Evolutionary conservation across 345 rosid genomes (phyloP), one percentile per base, ranked within the genome.

Genomic region (Murraya paniculata): DNA sequence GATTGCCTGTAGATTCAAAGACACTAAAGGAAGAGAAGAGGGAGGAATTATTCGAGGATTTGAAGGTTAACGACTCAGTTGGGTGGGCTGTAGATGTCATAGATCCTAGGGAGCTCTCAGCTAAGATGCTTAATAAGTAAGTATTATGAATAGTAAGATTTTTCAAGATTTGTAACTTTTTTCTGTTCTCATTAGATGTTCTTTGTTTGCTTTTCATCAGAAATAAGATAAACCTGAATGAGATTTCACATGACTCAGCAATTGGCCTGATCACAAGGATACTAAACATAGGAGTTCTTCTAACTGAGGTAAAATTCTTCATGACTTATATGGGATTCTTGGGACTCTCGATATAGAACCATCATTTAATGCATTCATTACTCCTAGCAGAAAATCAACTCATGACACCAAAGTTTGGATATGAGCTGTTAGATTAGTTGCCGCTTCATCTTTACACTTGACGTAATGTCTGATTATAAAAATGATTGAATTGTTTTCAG

Each of bases 21-120:
- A 94, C 94, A n/a, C 82, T 96, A 9, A 96, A 94, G 83, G 97
- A 96, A 80, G 98, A 94, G 71, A 94, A 92, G 84, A 88, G 98
- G 87, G 98, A 96, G 84, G 95, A 89, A 27, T 76, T 94, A 58
- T 96, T 89, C 70, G 99, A 91, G 83, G 84, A 48, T 53, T 80
- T 94, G 59, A 92, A 96, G 88, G 90, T 84, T 56, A 83, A 92
- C 56, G 88, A 89, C 9, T 94, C 92, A 33, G 76, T 96, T 84
- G 98, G 98, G 72, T 96, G 98, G 99, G 95, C 89, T 64, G 95
- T 92, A 77, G 99, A 96, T 88, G 89, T 96, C 81, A 96, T 94
- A 81, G 99, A 93, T 84, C 98, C 97, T 5, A 88, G 88, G 79
- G 98, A 91, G 83, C 97, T 96, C 78, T 96, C 99, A 13, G 87